A percentile compares a stretch with the other conserved stretches of the same genome.
phyloP scores from a whole-genome alignment of 2,329 filamentous ascomycete genomes.

The Sporothrix brasiliensis region DNA sequence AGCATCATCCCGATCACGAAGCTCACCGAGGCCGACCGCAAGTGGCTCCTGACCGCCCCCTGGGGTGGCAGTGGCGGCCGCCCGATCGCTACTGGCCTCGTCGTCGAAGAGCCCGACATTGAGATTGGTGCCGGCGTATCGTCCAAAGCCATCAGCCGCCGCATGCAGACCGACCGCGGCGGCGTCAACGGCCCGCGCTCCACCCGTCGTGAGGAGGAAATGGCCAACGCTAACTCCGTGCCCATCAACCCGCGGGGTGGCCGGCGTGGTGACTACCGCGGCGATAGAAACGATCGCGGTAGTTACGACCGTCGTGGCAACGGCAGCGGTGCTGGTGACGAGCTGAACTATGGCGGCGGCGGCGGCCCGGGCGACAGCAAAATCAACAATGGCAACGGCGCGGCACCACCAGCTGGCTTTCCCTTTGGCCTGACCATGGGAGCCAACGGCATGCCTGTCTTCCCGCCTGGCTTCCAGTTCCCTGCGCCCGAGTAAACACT shows the following conservation, averaged over 20 bases:
- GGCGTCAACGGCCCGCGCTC: slow-evolving; percentile 67
- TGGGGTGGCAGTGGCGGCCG: slow-evolving; percentile 89
- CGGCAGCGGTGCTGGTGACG: slow-evolving; percentile 36
- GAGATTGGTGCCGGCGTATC: slow-evolving; percentile 97
- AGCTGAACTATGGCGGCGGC: slow-evolving; percentile 38
- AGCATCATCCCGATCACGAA: slow-evolving; percentile 91
- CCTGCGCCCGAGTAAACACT: slow-evolving; percentile 31
- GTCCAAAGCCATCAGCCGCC: slow-evolving; percentile 78
- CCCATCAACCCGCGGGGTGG: slow-evolving; percentile 30
- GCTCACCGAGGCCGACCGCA: slow-evolving; percentile 92
- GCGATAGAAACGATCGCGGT: slow-evolving; percentile 1
- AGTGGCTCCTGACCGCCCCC: slow-evolving; percentile 94
- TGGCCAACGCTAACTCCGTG: slow-evolving; percentile 27
- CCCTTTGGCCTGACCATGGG: slow-evolving; percentile 51
- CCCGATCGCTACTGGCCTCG: slow-evolving; percentile 77
- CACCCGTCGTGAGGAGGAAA: slow-evolving; percentile 49
- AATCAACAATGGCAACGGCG: slow-evolving; percentile 36
- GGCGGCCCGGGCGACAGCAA: slow-evolving; percentile 39
- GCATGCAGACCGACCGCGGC: slow-evolving; percentile 70
- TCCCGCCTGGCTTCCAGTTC: slow-evolving; percentile 52
- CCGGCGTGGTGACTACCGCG: slow-evolving; percentile 31
- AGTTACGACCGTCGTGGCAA: slow-evolving; percentile 31
- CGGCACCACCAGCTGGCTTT: slow-evolving; percentile 43
- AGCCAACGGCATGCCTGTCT: slow-evolving; percentile 55
- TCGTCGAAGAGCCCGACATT: slow-evolving; percentile 96